Base-by-base conservation (phyloP, 495 filamentous ascomycete genomes). In the Neurospora intermedia region DNA sequence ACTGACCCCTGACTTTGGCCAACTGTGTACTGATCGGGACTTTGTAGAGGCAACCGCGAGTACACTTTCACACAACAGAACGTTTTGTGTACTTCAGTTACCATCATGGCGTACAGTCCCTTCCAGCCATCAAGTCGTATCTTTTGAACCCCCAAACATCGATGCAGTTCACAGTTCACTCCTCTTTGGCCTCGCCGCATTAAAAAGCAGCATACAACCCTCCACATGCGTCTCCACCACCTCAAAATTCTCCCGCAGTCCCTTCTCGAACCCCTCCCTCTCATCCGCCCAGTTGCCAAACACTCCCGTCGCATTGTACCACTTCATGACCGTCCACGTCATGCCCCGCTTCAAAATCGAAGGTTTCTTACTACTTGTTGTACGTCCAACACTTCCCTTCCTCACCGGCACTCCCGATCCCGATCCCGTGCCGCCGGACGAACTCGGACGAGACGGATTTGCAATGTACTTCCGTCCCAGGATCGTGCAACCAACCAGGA, bases 401-500 rank as follows among this genome's bases (percentile, higher is more conserved):
- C 0, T 20, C 46, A 15, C 27, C 27, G n/a, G n/a, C n/a, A 31
- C 27, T 31, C 27, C 27, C 81, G 38, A 83, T 10, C 43, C 18
- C 18, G 43, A 38, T 38, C 35, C 35, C 35, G 35, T 38, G 35
- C 35, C 35, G 18, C 7, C 43, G 13, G 40, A 84, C 75, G 35
- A 80, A 78, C 45, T 71, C 76, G 13, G 74, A 72, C 5, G 54
- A 11, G 54, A 7, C 23, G 6, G 31, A 35, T 16, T 27, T 18
- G 54, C 7, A 38, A 71, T 18, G 8, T 70, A 45, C 69, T 27
- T 8, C 54, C 69, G 39, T 18, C 80, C 82, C 15, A 84, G 74
- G 0, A 84, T 73, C 1, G 81, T 82, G 43, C 77, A 76, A 2
- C 82, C 82, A 20, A 74, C 73, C 62, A 84, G 59, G 1, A 80